Base-by-base conservation (phyloP, 495 filamentous ascomycete genomes). In the Evansstolkia leycettana region DNA sequence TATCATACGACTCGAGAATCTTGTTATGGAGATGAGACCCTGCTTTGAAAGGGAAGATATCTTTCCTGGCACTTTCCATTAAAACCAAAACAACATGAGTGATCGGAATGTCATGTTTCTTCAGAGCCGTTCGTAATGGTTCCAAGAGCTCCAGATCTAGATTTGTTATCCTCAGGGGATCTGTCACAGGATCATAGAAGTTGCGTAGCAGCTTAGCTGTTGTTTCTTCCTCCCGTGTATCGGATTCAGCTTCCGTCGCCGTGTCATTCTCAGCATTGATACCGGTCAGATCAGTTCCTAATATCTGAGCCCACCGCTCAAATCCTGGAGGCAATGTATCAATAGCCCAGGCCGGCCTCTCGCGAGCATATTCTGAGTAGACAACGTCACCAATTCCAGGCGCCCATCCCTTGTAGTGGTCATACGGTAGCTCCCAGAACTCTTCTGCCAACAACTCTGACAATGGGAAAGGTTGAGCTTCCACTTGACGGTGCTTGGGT, bases 61-160 rank as follows among this genome's bases (percentile, higher is more conserved):
- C 61, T 31, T 62, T 64, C 24, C 61, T 48, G 9, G 61, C 52
- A 23, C 56, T 61, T 38, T 65, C 61, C 41, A 65, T 53, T 23
- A 57, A 43, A 18, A 65, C 44, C 7, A 65, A 16, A 12, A 64
- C 43, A 17, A 65, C 48, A 41, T 65, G 60, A 2, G 39, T 48
- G 17, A 64, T 50, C 1, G 35, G 43, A 1, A 52, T 40, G 12
- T 49, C 32, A 12, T 45, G 42, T 12, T 53, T 38, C 12, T 48
- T 51, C 5, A 64, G 33, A 6, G 48, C 46, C 26, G 40, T 39
- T 8, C 42, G 16, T 8, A 62, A 28, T 10, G 54, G 46, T 28
- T 45, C 45, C 3, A 65, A 29, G 0, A 65, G n/a, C 2, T 50
- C 39, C 2, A 45, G 43, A 20, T 64, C 50, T 15, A 65, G 41